phyloP scores from a whole-genome alignment of 225 moss, liverwort and hornwort genomes.

The Climacium dendroides region DNA sequence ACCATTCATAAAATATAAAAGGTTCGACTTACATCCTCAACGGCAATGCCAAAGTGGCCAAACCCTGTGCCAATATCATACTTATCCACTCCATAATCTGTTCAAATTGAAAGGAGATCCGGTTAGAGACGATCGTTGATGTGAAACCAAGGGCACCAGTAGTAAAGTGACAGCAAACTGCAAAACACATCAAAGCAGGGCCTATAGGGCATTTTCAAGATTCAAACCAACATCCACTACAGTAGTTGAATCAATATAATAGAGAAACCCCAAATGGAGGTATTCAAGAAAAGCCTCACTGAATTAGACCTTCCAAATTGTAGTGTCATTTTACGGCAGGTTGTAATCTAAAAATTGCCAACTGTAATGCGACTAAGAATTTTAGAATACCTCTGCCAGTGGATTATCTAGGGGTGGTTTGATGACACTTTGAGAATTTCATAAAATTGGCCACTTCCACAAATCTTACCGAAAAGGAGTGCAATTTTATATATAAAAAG shows the following conservation, averaged over 20 bases:
- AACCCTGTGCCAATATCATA: constrained; percentile 97
- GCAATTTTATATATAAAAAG: background rate
- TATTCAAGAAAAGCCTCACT: background rate
- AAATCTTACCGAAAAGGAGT: background rate
- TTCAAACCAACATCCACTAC: background rate
- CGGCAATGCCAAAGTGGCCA: constrained; percentile 92
- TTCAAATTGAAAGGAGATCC: background rate
- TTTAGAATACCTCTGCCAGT: background rate
- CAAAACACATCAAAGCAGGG: background rate
- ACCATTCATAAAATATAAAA: background rate
- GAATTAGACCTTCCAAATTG: background rate
- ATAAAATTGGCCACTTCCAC: background rate
- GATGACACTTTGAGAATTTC: background rate
- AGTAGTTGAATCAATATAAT: background rate
- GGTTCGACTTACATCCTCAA: constrained; percentile 66
- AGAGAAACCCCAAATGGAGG: background rate
- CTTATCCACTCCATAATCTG: constrained; percentile 88
- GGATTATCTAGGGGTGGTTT: background rate
- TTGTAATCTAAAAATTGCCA: background rate
- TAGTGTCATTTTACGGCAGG: background rate
- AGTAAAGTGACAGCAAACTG: background rate
- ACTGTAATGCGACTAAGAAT: background rate
- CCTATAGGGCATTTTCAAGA: background rate
- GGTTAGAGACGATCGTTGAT: background rate
- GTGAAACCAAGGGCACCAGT: background rate